phyloP scores from a whole-genome alignment of 139 green algal species.

The Chlamydomonas urium region DNA sequence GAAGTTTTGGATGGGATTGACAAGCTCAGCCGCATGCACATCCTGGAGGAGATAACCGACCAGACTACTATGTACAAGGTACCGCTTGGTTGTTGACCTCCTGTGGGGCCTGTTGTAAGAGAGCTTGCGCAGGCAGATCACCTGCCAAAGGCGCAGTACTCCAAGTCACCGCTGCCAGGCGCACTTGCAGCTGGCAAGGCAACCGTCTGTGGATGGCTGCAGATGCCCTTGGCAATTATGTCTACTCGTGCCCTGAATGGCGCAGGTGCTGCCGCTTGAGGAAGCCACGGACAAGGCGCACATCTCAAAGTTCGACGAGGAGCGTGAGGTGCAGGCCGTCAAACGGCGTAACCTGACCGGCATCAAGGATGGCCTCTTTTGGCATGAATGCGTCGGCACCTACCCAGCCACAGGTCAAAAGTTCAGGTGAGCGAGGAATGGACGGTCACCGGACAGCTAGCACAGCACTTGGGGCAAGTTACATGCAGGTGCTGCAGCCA shows the following conservation, averaged over 20 bases:
- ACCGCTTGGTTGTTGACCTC: background rate
- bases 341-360: background rate
- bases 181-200: background rate
- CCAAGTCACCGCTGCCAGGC: background rate
- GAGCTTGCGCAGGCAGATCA: background rate
- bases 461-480: background rate
- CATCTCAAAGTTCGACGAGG: conserved; percentile 1
- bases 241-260: background rate
- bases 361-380: background rate
- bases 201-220: background rate
- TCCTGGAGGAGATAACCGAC: background rate
- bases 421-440: conserved; percentile 2
- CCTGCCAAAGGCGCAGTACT: background rate
- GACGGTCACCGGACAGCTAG: background rate
- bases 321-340: background rate
- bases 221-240: background rate
- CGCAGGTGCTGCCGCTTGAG: conserved; percentile 3
- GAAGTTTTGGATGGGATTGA: background rate
- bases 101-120: background rate
- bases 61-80: background rate
- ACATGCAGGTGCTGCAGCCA: background rate
- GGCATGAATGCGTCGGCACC: conserved; percentile 5
- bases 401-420: conserved; percentile 9
- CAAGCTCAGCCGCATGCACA: conserved; percentile 7
- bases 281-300: background rate